These are phyloP conservation scores for Nigrospora osmanthi DNA, from an alignment of 2,329 filamentous ascomycete species.

Conservation along the genomic window DNA sequence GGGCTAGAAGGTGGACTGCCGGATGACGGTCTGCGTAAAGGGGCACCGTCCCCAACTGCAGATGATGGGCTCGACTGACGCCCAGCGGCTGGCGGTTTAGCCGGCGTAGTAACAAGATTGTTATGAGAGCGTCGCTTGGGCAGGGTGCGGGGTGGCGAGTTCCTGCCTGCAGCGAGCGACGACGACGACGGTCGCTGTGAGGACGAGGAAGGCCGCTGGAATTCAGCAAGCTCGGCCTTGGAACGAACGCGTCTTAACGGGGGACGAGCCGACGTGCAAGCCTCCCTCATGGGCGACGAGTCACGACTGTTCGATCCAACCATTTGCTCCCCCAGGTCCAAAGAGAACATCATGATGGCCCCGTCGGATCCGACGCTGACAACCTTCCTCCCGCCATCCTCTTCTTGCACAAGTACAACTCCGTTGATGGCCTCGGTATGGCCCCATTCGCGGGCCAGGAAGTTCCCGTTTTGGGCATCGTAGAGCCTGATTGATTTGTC, in stretches of 20 bases:
- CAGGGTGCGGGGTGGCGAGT: constrained; percentile 47
- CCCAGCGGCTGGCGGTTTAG: constrained; percentile 30
- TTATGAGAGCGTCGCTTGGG: constrained; percentile 47
- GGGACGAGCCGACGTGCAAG: constrained; percentile 48
- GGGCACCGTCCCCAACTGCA: constrained; percentile 34
- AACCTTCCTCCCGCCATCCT: constrained; percentile 47
- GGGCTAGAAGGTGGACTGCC: constrained; percentile 41
- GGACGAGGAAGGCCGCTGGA: constrained; percentile 47
- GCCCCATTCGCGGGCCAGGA: constrained; percentile 86
- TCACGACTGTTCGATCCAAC: constrained; percentile 37
- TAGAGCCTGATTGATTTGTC: constrained; percentile 95
- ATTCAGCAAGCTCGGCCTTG: constrained; percentile 77
- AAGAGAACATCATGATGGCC: constrained; percentile 73
- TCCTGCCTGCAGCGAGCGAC: constrained; percentile 33
- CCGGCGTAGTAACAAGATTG: constrained; percentile 27
- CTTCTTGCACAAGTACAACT: constrained; percentile 60
- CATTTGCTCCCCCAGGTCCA: constrained; percentile 40
- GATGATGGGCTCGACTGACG: constrained; percentile 32
- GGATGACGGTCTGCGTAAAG: constrained; percentile 38
- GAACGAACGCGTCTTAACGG: constrained; percentile 82
- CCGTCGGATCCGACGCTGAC: constrained; percentile 74
- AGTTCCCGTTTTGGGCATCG: constrained; percentile 64
- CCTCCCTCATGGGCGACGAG: constrained; percentile 45
- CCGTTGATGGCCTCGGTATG: constrained; percentile 93
- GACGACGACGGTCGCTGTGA: constrained; percentile 12